These are phyloP conservation scores for Chaetothyriales sp. DNA, from an alignment of 2,329 filamentous ascomycete species.

Conservation along the genomic window DNA sequence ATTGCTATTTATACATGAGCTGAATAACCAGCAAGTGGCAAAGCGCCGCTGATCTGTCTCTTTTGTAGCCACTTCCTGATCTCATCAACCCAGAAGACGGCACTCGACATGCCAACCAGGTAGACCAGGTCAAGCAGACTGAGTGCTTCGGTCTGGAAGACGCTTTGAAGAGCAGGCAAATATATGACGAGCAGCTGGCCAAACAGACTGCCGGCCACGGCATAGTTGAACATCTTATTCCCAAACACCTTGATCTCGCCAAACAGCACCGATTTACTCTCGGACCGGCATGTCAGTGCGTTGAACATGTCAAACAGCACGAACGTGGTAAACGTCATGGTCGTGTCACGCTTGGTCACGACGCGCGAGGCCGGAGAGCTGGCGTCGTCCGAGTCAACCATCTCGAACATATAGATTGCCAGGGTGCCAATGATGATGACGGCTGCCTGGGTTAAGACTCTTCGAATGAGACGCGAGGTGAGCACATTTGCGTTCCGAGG, in stretches of 20 bases:
- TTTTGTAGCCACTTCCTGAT: conserved; percentile 43
- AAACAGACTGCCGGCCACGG: conserved; percentile 66
- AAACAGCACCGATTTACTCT: conserved; percentile 72
- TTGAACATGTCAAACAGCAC: conserved; percentile 99
- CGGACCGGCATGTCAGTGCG: conserved; percentile 79
- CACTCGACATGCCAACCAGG: conserved; percentile 63
- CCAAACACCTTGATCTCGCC: conserved; percentile 72
- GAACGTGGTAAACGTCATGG: conserved; percentile 98
- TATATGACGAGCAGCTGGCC: conserved; percentile 90
- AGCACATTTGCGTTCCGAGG: conserved; percentile 77
- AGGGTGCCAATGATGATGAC: conserved; percentile 92
- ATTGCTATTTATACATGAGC: neutral
- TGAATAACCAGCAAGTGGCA: neutral
- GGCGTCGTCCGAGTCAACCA: conserved; percentile 44
- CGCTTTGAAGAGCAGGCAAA: conserved; percentile 77
- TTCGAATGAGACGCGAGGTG: conserved; percentile 64
- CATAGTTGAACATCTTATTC: conserved; percentile 94
- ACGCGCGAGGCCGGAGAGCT: conserved; percentile 31
- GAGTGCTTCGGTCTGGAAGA: conserved; percentile 90
- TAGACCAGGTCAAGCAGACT: conserved; percentile 56
- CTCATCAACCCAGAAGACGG: conserved; percentile 93
- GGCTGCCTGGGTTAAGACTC: conserved; percentile 71
- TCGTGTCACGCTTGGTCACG: conserved; percentile 86
- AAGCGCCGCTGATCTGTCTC: neutral
- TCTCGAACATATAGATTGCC: conserved; percentile 79